Percentiles rank a stretch among this genome's conserved stretches.
Conservation (phyloP, 2,329 filamentous ascomycete genomes). For the Aspergillus sclerotialis region DNA sequence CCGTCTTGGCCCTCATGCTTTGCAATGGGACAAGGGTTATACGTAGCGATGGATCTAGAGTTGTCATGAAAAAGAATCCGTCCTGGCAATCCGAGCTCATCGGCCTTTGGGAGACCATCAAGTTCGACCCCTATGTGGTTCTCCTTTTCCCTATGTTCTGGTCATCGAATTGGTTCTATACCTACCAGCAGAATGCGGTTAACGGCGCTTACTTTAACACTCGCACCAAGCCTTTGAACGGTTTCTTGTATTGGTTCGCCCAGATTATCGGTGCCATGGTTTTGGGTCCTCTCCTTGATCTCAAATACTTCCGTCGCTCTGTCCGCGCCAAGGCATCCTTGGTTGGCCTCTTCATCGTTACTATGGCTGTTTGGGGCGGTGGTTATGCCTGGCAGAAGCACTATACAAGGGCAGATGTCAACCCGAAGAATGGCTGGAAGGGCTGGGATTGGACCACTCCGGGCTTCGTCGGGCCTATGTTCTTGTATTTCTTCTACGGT, state of each 20-base stretch:
- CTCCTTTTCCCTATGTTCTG: conserved; percentile 76
- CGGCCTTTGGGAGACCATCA: conserved; percentile 66
- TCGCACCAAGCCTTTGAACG: conserved; percentile 66
- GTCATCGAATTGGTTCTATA: conserved; percentile 70
- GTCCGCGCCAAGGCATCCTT: conserved; percentile 59
- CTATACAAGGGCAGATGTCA: conserved; percentile 42
- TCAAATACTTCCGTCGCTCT: conserved; percentile 50
- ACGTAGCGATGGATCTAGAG: conserved; percentile 66
- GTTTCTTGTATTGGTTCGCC: conserved; percentile 64
- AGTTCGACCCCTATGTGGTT: conserved; percentile 63
- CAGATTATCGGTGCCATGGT: conserved; percentile 69
- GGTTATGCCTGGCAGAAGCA: conserved; percentile 67
- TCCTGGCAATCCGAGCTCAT: conserved; percentile 70
- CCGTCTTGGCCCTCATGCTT: conserved; percentile 61
- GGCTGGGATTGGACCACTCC: conserved; percentile 57
- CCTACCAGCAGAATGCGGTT: conserved; percentile 68
- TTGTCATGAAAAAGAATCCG: conserved; percentile 83
- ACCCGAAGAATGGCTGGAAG: conserved; percentile 10
- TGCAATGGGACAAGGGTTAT: conserved; percentile 64
- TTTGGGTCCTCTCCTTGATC: conserved; percentile 66
- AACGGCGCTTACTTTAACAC: conserved; percentile 64
- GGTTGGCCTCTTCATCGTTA: conserved; percentile 55
- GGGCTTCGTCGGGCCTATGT: conserved; percentile 70
- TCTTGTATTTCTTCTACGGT: conserved; percentile 83
- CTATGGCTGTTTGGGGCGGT: conserved; percentile 72